A percentile compares a stretch with the other conserved stretches of the same genome.
Evolutionary conservation across 306 rosid genomes (phyloP).

Genomic region (Trichosanthes truncata): DNA sequence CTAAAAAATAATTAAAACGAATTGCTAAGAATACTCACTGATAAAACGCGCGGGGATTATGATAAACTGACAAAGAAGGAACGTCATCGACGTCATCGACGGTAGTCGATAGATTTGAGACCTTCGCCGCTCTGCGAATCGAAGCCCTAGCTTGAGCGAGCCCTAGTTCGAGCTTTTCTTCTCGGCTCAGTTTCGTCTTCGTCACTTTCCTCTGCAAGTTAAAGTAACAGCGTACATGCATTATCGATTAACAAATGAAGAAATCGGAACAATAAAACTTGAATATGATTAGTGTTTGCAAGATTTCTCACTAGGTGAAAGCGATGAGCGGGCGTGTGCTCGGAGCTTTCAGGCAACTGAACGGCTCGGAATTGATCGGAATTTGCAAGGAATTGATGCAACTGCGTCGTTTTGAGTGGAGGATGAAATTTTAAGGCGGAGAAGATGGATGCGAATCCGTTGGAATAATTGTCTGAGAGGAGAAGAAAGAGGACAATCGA

Average conservation of each 20-base stretch:
- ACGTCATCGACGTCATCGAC: constrained; percentile 11
- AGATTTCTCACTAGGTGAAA: neutral
- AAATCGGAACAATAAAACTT: neutral
- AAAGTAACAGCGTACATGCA: neutral
- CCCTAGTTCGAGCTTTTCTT: constrained; percentile 30
- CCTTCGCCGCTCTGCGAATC: constrained; percentile 24
- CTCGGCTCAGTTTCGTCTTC: constrained; percentile 1
- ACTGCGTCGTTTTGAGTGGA: neutral
- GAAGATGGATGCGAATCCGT: neutral
- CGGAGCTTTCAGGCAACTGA: neutral
- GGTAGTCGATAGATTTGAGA: constrained; percentile 7
- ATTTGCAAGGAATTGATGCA: neutral
- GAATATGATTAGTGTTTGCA: neutral
- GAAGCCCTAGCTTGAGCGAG: constrained; percentile 36
- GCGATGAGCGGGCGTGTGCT: too few species aligned
- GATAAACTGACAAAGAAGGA: constrained; percentile 23
- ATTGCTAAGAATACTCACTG: constrained; percentile 17
- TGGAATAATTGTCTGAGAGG: neutral
- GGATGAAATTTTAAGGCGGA: neutral
- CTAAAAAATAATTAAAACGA: neutral
- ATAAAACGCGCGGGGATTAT: constrained; percentile 32
- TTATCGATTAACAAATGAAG: neutral
- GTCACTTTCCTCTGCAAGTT: neutral
- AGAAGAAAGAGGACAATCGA: neutral
- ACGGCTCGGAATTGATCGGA: neutral